Base-by-base conservation (phyloP, 306 rosid genomes). In the Fagus crenata region DNA sequence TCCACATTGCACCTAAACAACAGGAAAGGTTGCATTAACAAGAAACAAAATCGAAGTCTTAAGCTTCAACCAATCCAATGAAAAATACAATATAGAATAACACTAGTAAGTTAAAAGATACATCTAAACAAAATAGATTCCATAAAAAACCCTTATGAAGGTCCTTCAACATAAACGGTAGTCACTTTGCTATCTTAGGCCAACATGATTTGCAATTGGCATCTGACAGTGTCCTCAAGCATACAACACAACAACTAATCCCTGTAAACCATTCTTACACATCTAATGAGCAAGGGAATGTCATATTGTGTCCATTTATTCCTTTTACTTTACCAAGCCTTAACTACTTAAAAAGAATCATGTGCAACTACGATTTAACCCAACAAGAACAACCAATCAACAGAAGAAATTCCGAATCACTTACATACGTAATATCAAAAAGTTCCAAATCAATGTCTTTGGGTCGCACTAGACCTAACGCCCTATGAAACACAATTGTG, bases 401-500 rank as follows among this genome's bases (percentile, higher is more conserved):
- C n/a, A 4, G 4, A 18, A 31, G 60, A 53, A 63, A 69, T 37
- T 53, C 1, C 7, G 8, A 54, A 76, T 76, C 14, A 85, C 97
- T 54, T 86, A 96, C 99, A 35, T 96, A 96, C 39, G 99, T 96
- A 71, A 96, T 83, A 32, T 96, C 99, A 74, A 92, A 92, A 67
- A 96, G 96, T 72, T 92, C 98, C 92, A 92, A 85, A 80, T 92
- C 97, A 55, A 89, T 74, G 77, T 92, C 99, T 79, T 86, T 96
- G 0, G 99, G 99, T 77, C 97, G 97, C 76, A 96, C 96, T 68
- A 96, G 97, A 82, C 98, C 99, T 88, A 96, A 85, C 12, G 99
- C 98, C 5, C 99, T 96, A 86, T 96, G 96, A 84, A 96, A 96
- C 68, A 92, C 78, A 76, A 96, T 87, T 0, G 97, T 96, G 83